These are phyloP conservation scores for Linderniella brevidens DNA, from an alignment of 257 asterid species.

Conservation along the genomic window DNA sequence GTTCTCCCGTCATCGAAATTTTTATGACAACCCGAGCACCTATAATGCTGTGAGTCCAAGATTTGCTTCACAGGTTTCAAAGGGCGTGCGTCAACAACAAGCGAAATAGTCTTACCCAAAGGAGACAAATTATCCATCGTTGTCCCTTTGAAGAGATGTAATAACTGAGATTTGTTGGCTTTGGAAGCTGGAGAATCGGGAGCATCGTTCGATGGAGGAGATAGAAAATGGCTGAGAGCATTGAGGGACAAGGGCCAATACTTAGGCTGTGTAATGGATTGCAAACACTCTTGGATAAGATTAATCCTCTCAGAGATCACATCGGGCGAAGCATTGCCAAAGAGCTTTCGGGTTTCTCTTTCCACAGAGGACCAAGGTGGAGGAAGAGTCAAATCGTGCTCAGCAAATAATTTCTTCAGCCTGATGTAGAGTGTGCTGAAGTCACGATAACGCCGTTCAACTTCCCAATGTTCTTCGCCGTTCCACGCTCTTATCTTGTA, in stretches of 20 bases:
- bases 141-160: slow-evolving; percentile 14
- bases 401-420: slow-evolving; percentile 53
- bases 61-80: slow-evolving; percentile 55
- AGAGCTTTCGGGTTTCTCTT: slow-evolving; percentile 68
- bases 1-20: slow-evolving; percentile 60
- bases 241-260: slow-evolving; percentile 24
- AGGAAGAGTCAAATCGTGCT: slow-evolving; percentile 65
- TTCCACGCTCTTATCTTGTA: slow-evolving; percentile 56
- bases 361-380: slow-evolving; percentile 67
- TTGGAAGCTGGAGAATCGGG: slow-evolving; percentile 33
- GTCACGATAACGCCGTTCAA: slow-evolving; percentile 85
- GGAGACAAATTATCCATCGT: slow-evolving; percentile 18
- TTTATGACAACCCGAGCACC: slow-evolving; percentile 80
- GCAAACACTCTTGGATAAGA: slow-evolving; percentile 84
- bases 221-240: slow-evolving; percentile 46
- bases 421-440: slow-evolving; percentile 44
- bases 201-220: slow-evolving; percentile 37
- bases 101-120: slow-evolving; percentile 77
- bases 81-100: slow-evolving; percentile 42
- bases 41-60: slow-evolving; percentile 68
- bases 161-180: slow-evolving; percentile 16
- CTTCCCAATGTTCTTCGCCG: slow-evolving; percentile 64
- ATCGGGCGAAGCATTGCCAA: slow-evolving; percentile 65
- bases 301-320: slow-evolving; percentile 62
- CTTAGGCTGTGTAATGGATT: slow-evolving; percentile 38